Base-by-base conservation (phyloP, 441 rosid species). In the Gossypium schwendimanii region DNA sequence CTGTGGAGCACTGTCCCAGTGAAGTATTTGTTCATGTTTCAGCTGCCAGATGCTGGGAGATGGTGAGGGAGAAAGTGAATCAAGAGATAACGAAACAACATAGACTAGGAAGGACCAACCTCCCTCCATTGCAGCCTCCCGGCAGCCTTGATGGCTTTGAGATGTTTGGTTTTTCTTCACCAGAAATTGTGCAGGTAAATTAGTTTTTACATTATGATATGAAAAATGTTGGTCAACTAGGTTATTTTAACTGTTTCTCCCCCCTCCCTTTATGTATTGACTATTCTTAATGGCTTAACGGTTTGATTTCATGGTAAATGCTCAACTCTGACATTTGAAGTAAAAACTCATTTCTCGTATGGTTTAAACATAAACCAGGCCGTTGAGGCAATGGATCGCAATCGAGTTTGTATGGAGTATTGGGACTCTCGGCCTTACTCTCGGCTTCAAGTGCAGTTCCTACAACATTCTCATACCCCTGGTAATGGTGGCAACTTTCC, bases 61-160 rank as follows among this genome's bases (percentile, higher is more conserved):
- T 93, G 97, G 99, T 96, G 75, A 87, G 91, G 81, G 98, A 93
- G 26, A 83, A 93, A 85, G 92, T 91, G 70, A 96, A 96, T 80
- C 92, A 86, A 75, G 99, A 96, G 89, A 96, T 96, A 74, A 71
- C 85, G 12, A 96, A 82, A 84, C 96, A 88, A 26, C 97, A 93
- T 82, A 92, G 86, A 79, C 66, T 86, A 63, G 99, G 98, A 53
- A 90, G 73, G 78, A 77, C 50, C 68, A 88, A 88, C 80, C 97
- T 96, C 76, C 93, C 94, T 67, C 98, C 97, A 70, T 76, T 96
- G 75, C 98, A 91, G 81, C 99, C 99, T 71, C 89, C 97, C 45
- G 97, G 97, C 44, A 96, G 97, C 78, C 97, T 93, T 10, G 99
- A 96, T 75, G 99, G 99, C 69, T 85, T 87, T 72, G 98, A 93